A percentile compares a stretch with the other conserved stretches of the same genome.
Conservation (phyloP, 176 grass and related monocot species). For the Carex littledalei region DNA sequence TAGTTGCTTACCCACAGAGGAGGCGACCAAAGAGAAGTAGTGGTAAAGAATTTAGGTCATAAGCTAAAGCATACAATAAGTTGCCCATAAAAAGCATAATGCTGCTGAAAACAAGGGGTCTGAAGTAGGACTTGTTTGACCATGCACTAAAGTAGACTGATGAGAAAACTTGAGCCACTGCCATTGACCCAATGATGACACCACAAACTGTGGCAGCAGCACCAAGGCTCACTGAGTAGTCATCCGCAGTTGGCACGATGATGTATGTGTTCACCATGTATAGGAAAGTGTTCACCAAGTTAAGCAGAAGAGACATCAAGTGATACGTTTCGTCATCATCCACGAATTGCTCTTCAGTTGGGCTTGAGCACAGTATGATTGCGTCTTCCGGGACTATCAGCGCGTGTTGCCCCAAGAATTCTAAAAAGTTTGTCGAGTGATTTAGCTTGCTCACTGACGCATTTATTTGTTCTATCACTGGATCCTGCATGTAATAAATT, state of each 20-base stretch:
- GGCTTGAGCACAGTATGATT: slow-evolving; percentile 15
- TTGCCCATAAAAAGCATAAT: slow-evolving; percentile 75
- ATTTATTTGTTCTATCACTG: slow-evolving; percentile 93
- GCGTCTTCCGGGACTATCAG: slow-evolving; percentile 54
- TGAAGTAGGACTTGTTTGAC: slow-evolving; percentile 89
- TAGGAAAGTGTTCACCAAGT: slow-evolving; percentile 73
- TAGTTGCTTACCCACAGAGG: slow-evolving; percentile 56
- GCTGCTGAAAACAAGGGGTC: slow-evolving; percentile 88
- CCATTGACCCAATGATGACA: slow-evolving; percentile 94
- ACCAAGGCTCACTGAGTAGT: slow-evolving; percentile 81
- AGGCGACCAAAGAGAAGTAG: slow-evolving; percentile 66
- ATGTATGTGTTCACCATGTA: slow-evolving; percentile 99
- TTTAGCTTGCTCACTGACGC: slow-evolving; percentile 78
- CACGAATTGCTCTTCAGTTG: slow-evolving; percentile 33
- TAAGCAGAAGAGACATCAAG: slow-evolving; percentile 71
- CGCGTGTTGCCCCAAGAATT: slow-evolving; percentile 79
- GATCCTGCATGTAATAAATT: slow-evolving; percentile 44
- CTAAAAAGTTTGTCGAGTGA: slow-evolving; percentile 69
- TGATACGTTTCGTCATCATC: slow-evolving; percentile 58
- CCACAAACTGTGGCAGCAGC: slow-evolving; percentile 89
- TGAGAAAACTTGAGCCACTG: slow-evolving; percentile 92
- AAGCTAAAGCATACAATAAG: slow-evolving; percentile 72
- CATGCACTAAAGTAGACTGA: slow-evolving; percentile 96
- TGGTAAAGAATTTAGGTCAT: slow-evolving; percentile 68
- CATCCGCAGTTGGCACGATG: slow-evolving; percentile 89